Conservation (phyloP, 169 alveolate species). For the Plasmodium knowlesi region DNA sequence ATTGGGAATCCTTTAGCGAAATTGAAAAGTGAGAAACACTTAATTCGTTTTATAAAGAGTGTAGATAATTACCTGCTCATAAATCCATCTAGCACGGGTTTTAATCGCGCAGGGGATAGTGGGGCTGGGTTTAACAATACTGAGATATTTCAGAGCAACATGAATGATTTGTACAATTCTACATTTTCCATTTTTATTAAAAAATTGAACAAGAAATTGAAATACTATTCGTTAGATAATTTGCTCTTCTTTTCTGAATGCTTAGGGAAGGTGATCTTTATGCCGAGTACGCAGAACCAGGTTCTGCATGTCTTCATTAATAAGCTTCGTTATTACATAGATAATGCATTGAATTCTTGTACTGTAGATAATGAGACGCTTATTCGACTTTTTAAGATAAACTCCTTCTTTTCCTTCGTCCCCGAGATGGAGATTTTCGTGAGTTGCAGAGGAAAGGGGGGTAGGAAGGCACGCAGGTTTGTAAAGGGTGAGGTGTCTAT, state of each 20-base stretch:
- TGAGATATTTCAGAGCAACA: slow-evolving; percentile 11
- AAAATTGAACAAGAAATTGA: slow-evolving; percentile 17
- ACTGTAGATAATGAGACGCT: slow-evolving; percentile 18
- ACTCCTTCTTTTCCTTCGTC: slow-evolving; percentile 52
- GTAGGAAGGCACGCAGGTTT: not conserved
- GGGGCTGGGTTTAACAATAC: not conserved
- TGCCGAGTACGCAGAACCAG: slow-evolving; percentile 53
- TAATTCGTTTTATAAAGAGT: slow-evolving; percentile 48
- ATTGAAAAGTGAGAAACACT: slow-evolving; percentile 19
- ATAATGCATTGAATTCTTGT: not conserved
- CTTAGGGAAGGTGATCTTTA: slow-evolving; percentile 37
- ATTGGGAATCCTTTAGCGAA: slow-evolving; percentile 22
- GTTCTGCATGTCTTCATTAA: slow-evolving; percentile 42
- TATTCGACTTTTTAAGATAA: slow-evolving; percentile 38
- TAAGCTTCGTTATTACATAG: slow-evolving; percentile 32
- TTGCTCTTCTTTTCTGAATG: slow-evolving; percentile 54
- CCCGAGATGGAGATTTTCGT: slow-evolving; percentile 36
- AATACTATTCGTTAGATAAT: slow-evolving; percentile 10
- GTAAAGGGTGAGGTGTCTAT: not conserved
- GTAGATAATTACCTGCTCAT: slow-evolving; percentile 27
- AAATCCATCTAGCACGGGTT: not conserved
- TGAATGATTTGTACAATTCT: slow-evolving; percentile 33
- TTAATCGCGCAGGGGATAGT: not conserved
- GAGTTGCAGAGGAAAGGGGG: not conserved
- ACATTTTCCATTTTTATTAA: slow-evolving; percentile 46